phyloP scores from a whole-genome alignment of 352 stramenopile species.

The Globisporangium paroecandrum region DNA sequence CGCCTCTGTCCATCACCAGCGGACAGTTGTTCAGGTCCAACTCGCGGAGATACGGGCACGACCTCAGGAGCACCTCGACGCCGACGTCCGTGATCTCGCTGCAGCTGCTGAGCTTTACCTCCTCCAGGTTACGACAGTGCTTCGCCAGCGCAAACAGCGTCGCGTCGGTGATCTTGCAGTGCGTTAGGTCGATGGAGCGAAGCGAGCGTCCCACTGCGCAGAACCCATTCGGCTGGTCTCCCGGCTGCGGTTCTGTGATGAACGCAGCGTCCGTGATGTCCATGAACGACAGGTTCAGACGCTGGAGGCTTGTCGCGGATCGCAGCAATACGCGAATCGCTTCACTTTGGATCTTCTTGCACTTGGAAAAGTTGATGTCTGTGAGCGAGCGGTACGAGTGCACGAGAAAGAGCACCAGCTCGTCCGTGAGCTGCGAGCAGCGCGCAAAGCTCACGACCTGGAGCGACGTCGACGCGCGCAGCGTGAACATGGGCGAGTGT shows the following conservation, averaged over 20 bases:
- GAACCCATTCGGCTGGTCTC: constrained; percentile 35
- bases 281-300: constrained; percentile 84
- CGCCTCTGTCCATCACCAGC: constrained; percentile 72
- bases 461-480: constrained; percentile 73
- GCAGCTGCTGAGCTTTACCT: constrained; percentile 73
- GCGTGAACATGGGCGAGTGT: constrained; percentile 62
- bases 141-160: constrained; percentile 59
- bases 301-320: constrained; percentile 53
- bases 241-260: constrained; percentile 25
- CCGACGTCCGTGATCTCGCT: constrained; percentile 76
- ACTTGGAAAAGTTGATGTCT: constrained; percentile 78
- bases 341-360: constrained; percentile 81
- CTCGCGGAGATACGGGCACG: constrained; percentile 44
- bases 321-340: constrained; percentile 65
- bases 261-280: constrained; percentile 71
- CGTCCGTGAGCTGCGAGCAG: constrained; percentile 77
- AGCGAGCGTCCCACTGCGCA: constrained; percentile 48
- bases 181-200: constrained; percentile 62
- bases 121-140: constrained; percentile 61
- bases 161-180: constrained; percentile 68
- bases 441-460: constrained; percentile 76
- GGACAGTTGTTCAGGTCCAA: constrained; percentile 81
- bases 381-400: constrained; percentile 74
- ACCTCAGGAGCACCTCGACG: constrained; percentile 54
- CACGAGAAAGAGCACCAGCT: constrained; percentile 75